Evolutionary conservation across 2,329 filamentous ascomycete species (phyloP).

Genomic region (Diaporthe eres): DNA sequence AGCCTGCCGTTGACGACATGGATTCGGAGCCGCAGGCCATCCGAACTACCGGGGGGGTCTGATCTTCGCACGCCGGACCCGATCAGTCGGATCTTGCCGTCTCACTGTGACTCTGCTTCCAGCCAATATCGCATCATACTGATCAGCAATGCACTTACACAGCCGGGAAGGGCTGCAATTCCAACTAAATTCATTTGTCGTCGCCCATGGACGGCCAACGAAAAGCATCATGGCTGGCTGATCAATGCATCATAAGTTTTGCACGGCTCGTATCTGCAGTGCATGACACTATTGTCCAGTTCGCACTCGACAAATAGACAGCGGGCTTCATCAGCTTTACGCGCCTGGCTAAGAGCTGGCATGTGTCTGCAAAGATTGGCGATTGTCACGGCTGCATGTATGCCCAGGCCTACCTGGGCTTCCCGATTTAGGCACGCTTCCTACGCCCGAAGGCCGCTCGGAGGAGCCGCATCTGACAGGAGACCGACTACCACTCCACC

Average conservation of each 20-base stretch:
- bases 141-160: not conserved
- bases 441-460: not conserved
- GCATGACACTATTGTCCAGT: not conserved
- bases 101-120: not conserved
- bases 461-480: constrained; percentile 9
- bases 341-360: not conserved
- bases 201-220: not conserved
- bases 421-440: not conserved
- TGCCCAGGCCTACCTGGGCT: not conserved
- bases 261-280: not conserved
- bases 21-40: constrained; percentile 5
- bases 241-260: not conserved
- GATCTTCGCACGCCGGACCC: not conserved
- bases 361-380: not conserved
- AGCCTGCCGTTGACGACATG: constrained; percentile 36
- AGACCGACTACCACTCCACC: not conserved
- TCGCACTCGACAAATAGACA: not conserved
- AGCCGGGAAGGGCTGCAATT: no score
- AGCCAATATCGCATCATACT: not conserved
- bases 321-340: not conserved
- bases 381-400: not conserved
- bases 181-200: not conserved
- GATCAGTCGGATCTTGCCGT: constrained; percentile 11
- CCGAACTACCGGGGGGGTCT: not conserved
- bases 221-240: not conserved